Conservation (phyloP, 192 early-diverging fungal genomes). For the Podochytrium sp. region DNA sequence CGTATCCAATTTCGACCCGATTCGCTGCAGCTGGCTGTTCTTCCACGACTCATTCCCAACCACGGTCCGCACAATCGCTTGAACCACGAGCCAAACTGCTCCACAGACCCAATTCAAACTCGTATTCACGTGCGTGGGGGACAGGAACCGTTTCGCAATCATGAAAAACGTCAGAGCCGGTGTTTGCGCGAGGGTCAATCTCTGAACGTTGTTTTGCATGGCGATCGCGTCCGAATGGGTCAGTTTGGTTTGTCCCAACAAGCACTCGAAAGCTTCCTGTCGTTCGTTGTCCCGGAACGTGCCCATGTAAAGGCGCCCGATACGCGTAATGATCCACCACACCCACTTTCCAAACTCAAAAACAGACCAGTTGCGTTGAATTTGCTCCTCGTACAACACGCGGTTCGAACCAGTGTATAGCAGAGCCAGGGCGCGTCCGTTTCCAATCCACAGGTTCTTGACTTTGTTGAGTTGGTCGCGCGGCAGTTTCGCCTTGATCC, state of each 20-base stretch:
- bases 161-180: constrained; percentile 13
- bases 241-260: constrained; percentile 10
- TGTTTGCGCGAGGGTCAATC: constrained; percentile 3
- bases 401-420: constrained; percentile 4
- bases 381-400: constrained; percentile 27
- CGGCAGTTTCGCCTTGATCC: background rate
- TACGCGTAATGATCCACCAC: constrained; percentile 6
- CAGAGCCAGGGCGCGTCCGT: constrained; percentile 18
- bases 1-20: constrained; percentile 17
- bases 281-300: constrained; percentile 16
- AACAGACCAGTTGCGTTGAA: background rate
- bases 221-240: constrained; percentile 10
- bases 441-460: constrained; percentile 18
- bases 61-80: constrained; percentile 6
- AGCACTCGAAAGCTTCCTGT: constrained; percentile 28
- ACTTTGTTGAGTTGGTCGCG: background rate
- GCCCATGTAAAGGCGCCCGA: constrained; percentile 26
- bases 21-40: background rate
- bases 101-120: constrained; percentile 2
- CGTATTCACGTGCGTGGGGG: constrained; percentile 27
- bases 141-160: constrained; percentile 1
- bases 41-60: constrained; percentile 12
- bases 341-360: background rate
- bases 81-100: background rate
- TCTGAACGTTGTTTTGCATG: background rate